Evolutionary conservation across 2,329 filamentous ascomycete genomes (phyloP).

Genomic region (Teratosphaeria epicoccoides): DNA sequence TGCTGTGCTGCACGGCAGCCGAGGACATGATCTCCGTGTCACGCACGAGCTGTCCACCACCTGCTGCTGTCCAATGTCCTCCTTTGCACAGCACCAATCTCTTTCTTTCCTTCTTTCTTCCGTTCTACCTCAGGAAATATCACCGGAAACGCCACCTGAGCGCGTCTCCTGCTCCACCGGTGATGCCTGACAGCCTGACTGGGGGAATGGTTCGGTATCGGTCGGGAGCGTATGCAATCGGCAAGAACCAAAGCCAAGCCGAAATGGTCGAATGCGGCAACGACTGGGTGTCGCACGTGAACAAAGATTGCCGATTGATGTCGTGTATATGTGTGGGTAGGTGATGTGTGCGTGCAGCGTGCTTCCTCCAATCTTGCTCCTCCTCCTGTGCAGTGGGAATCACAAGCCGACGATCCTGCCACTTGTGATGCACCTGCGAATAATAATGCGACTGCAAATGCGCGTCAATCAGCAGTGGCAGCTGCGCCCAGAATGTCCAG

Average conservation of each 20-base stretch:
- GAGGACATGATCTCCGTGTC: conserved; percentile 19
- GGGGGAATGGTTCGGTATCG: neutral
- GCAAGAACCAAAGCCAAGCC: neutral
- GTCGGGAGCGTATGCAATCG: neutral
- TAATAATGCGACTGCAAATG: neutral
- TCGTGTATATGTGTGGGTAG: neutral
- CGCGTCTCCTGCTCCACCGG: neutral
- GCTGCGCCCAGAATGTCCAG: neutral
- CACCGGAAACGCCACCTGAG: neutral
- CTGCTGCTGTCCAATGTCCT: neutral
- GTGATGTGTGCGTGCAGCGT: neutral
- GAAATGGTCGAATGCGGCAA: neutral
- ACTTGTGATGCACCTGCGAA: neutral
- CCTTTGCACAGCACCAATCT: neutral
- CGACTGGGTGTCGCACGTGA: neutral
- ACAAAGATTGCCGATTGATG: neutral
- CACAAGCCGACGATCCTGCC: neutral
- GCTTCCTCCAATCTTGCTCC: neutral
- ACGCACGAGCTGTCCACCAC: neutral
- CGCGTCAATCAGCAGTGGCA: neutral
- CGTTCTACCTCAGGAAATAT: too few relatives aligned
- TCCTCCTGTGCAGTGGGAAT: neutral
- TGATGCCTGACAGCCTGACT: neutral
- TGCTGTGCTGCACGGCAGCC: conserved; percentile 22
- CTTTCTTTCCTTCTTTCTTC: neutral